These are phyloP conservation scores for Nothophytophthora sp. DNA, from an alignment of 352 stramenopile genomes.

Conservation along the genomic window DNA sequence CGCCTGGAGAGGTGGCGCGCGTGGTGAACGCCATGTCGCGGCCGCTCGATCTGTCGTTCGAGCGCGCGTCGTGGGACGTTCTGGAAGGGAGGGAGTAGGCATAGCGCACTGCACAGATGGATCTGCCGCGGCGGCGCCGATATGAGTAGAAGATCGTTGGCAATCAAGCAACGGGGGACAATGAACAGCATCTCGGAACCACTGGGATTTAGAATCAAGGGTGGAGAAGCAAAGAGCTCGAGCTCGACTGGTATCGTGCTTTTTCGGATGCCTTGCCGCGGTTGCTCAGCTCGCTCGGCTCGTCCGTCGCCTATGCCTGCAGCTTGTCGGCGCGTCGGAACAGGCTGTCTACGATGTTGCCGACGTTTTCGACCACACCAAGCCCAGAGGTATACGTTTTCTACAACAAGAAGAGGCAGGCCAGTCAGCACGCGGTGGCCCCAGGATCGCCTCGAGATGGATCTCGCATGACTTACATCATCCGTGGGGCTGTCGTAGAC, in stretches of 20 bases:
- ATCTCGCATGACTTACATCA: slow-evolving; percentile 76
- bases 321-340: slow-evolving; percentile 90
- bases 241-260: no score
- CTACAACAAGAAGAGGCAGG: no score
- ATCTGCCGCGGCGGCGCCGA: no score
- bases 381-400: slow-evolving; percentile 93
- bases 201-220: no score
- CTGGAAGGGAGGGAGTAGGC: slow-evolving; percentile 35
- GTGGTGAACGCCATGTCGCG: slow-evolving; percentile 39
- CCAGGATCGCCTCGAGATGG: background rate
- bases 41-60: slow-evolving; percentile 59
- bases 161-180: no score
- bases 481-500: slow-evolving; percentile 95
- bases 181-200: no score
- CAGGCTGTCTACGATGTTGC: slow-evolving; percentile 95
- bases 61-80: slow-evolving; percentile 66
- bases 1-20: slow-evolving; percentile 43
- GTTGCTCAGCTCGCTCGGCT: slow-evolving; percentile 4
- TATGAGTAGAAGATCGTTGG: no score
- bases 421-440: slow-evolving; percentile 4
- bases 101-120: no score
- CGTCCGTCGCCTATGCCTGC: slow-evolving; percentile 57
- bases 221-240: no score
- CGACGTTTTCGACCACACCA: slow-evolving; percentile 97
- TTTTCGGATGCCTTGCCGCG: no score